These are phyloP conservation scores for Hyaloscypha variabilis DNA, from an alignment of 495 filamentous ascomycete species.

Conservation along the genomic window DNA sequence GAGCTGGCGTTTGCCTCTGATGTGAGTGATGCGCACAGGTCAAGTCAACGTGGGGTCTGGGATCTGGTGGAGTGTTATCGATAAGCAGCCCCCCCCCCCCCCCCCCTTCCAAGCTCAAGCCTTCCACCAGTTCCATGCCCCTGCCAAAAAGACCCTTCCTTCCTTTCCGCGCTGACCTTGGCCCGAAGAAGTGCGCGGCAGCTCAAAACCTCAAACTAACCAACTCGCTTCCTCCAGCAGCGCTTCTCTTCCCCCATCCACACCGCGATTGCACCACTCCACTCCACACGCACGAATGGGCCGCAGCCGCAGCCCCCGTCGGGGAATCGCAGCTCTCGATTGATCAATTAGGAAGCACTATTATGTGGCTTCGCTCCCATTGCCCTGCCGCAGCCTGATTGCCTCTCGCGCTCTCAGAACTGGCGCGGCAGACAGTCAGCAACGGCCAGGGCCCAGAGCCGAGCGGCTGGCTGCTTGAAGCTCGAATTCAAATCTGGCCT, in stretches of 20 bases:
- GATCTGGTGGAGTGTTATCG: conserved; percentile 12
- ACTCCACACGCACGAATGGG: not conserved
- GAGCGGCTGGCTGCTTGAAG: conserved; percentile 10
- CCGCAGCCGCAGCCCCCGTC: not conserved
- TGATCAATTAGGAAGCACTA: not conserved
- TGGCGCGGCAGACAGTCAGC: not conserved
- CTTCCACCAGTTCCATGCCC: not conserved
- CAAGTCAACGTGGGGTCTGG: not conserved
- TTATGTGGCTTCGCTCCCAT: not conserved
- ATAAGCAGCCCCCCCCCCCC: no score
- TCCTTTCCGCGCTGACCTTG: not conserved
- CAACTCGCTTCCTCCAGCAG: not conserved
- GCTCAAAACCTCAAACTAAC: not conserved
- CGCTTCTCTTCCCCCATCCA: not conserved
- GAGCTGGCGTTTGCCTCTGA: not conserved
- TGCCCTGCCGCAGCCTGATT: no score
- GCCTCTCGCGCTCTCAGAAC: no score
- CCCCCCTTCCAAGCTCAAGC: no score
- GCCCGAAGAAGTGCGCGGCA: not conserved
- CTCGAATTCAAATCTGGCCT: not conserved
- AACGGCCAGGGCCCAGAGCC: not conserved
- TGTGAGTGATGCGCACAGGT: not conserved
- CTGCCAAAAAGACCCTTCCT: not conserved
- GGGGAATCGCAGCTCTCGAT: not conserved
- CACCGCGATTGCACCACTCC: not conserved